Percentiles rank a stretch among this genome's conserved stretches.
Conservation (phyloP, 2,329 filamentous ascomycete genomes). For the Plectosphaerella cucumerina region DNA sequence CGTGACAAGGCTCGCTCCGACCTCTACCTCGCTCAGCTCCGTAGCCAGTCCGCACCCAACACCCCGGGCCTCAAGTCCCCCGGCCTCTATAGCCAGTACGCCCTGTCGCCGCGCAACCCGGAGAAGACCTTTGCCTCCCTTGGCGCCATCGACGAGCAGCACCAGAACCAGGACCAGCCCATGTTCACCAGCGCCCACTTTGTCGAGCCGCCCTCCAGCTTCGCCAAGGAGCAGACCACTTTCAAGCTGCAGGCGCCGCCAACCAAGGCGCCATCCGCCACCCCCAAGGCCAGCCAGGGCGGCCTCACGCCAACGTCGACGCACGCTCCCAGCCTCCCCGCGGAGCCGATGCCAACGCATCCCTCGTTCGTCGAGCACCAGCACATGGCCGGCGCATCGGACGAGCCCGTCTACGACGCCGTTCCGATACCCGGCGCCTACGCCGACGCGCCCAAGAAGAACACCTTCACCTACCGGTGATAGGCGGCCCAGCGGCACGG, state of each 20-base stretch:
- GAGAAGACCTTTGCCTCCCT: slow-evolving; percentile 46
- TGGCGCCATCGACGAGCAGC: slow-evolving; percentile 32
- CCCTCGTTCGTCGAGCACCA: slow-evolving; percentile 48
- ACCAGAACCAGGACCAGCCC: slow-evolving; percentile 20
- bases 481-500: slow-evolving; percentile 18
- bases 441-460: slow-evolving; percentile 49
- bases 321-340: slow-evolving; percentile 23
- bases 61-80: slow-evolving; percentile 79
- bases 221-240: slow-evolving; percentile 42
- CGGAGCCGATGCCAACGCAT: slow-evolving; percentile 19
- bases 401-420: slow-evolving; percentile 78
- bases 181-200: slow-evolving; percentile 53
- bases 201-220: slow-evolving; percentile 60
- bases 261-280: slow-evolving; percentile 70
- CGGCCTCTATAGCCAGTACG: slow-evolving; percentile 38
- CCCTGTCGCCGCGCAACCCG: slow-evolving; percentile 38
- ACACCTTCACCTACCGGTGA: slow-evolving; percentile 26
- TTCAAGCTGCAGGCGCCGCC: slow-evolving; percentile 89
- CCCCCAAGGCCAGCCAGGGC: slow-evolving; percentile 62
- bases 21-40: slow-evolving; percentile 85
- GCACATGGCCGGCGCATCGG: slow-evolving; percentile 66
- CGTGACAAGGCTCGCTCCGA: slow-evolving; percentile 92
- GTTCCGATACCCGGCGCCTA: slow-evolving; percentile 91
- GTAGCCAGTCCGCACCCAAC: slow-evolving; percentile 86
- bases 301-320: slow-evolving; percentile 54